Evolutionary conservation across 2,329 filamentous ascomycete species (phyloP).

Genomic region (Aspergillus oerlinghausenensis): DNA sequence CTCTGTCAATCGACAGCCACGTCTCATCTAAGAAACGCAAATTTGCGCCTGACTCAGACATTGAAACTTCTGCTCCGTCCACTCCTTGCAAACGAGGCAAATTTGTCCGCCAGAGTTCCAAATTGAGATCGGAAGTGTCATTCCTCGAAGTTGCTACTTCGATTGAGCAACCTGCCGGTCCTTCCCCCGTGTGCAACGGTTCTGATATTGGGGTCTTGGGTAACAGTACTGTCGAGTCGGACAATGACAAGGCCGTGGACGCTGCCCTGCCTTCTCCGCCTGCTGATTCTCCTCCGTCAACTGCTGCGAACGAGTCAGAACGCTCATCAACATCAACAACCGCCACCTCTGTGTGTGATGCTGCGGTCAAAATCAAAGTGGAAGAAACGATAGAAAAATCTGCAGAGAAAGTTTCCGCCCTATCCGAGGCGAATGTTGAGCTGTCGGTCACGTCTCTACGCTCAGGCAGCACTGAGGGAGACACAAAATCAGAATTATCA

Average conservation of each 20-base stretch:
- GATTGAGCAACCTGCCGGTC: conserved; percentile 16
- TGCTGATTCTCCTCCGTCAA: conserved; percentile 24
- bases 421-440: conserved; percentile 10
- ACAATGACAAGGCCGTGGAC: conserved; percentile 6
- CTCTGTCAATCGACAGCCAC: conserved; percentile 10
- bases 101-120: conserved; percentile 31
- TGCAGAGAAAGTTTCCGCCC: conserved; percentile 3
- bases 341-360: conserved; percentile 34
- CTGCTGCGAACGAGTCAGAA: conserved; percentile 27
- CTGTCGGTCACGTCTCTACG: conserved; percentile 7
- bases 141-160: conserved; percentile 25
- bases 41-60: conserved; percentile 22
- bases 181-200: conserved; percentile 2
- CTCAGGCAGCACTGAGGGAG: conserved; percentile 16
- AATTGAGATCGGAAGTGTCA: conserved; percentile 34
- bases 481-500: conserved; percentile 23
- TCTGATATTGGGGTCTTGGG: conserved; percentile 5
- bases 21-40: conserved; percentile 27
- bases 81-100: conserved; percentile 32
- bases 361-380: conserved; percentile 14
- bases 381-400: conserved; percentile 14
- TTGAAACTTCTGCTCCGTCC: conserved; percentile 20
- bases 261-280: conserved; percentile 9
- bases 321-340: conserved; percentile 32
- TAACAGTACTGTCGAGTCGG: conserved; percentile 1